Base-by-base conservation (phyloP, 176 grass and related monocot species). In the Aegilops bicornis region DNA sequence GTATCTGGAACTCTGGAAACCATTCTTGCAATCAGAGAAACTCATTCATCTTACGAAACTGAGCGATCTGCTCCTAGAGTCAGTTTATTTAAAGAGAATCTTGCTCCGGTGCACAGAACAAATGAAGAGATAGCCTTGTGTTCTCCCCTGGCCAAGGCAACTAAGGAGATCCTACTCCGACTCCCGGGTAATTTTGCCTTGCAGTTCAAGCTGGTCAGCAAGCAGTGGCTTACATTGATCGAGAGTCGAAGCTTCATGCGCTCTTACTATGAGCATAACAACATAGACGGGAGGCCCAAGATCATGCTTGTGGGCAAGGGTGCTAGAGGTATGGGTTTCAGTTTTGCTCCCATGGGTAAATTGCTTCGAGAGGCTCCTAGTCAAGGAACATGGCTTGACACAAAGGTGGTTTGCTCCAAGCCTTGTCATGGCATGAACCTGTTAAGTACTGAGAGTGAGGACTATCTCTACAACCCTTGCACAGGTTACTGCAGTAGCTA, bases 91-190 rank as follows among this genome's bases (percentile, higher is more conserved):
- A 42, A 12, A 62, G 52, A 78, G 8, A 78, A 63, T 40, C 63
- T 86, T 29, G 84, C 48, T 4, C 13, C 73, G 1, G 60, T 85
- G 40, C 30, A 22, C 36, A 54, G 33, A 56, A 78, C 73, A 45
- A 58, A 69, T 19, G 30, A 77, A 78, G 73, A 86, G 63, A 86
- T 37, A 71, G 16, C 35, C 7, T 71, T n/a, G 35, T 40, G 33
- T 15, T 71, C 69, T 71, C 35, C 69, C 17, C 19, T 71, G 33
- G 7, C 17, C 37, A 71, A 40, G 35, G 31, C 35, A 35, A 17
- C 8, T 11, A 71, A 71, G 69, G 69, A 71, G 35, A 71, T 71
- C 69, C 35, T 71, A 19, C 25, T 70, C 67, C 17, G 32, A 10
- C 67, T 24, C 2, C n/a, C 23, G 13, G 27, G 25, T 65, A 29